Evolutionary conservation across 192 early-diverging fungal genomes (phyloP), one percentile per base, ranked within the genome.

Genomic region (Podila verticillata): DNA sequence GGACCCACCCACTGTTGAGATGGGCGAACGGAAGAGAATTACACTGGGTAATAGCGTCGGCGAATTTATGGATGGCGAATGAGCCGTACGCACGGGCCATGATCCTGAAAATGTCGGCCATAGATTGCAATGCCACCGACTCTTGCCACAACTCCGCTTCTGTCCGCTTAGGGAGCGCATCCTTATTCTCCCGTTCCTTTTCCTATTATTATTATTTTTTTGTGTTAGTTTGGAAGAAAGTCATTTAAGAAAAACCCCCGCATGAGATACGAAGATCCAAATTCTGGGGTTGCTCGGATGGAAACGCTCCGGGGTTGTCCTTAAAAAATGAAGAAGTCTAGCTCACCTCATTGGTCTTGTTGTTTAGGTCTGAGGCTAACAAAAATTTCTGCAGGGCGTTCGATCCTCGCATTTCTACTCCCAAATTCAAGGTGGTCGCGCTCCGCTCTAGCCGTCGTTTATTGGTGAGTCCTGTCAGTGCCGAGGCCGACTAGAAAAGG

Each of bases 1-100:
- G 78, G 5, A 82, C 74, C 80, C 82, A 86, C 10, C 75, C 72
- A 7, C 80, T 81, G 15, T 74, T 22, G 24, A 72, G 48, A 17
- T 86, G 83, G 30, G 65, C 62, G 15, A 24, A 36, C 17, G 80
- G 81, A 35, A 86, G 48, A 9, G 58, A 10, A 19, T 57, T 56
- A 48, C 79, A 81, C 13, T 71, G 72, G 5, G 44, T 22, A 8
- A 82, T 36, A n/a, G 85, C 64, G 8, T 78, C 72, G 4, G 10
- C 31, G 31, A 66, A 84, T 31, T 82, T 68, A 48, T 69, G 73
- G 47, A 79, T 58, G 17, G 81, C 73, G 10, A 86, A 30, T 17
- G 69, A 31, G 12, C 68, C 74, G 39, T 69, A 66, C 6, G 74
- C 66, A 7, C 68, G 63, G 0, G 74, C 68, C 44, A 70, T 32